These are phyloP conservation scores for Talaromyces atroroseus DNA, from an alignment of 2,329 filamentous ascomycete species.

Conservation along the genomic window DNA sequence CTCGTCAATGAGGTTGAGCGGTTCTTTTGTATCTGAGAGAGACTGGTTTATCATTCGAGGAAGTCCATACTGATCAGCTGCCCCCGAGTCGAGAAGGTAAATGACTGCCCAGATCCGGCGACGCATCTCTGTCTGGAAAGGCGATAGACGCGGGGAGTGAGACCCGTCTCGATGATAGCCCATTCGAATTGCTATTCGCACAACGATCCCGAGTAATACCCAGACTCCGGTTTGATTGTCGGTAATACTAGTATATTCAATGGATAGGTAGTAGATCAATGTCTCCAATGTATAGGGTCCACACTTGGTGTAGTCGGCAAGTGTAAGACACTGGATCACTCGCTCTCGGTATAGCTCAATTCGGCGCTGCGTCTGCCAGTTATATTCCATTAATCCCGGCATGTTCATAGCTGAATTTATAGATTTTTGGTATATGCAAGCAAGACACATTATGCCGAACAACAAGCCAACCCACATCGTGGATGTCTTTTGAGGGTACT, in stretches of 20 bases:
- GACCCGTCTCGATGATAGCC: constrained; percentile 39
- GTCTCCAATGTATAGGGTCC: constrained; percentile 10
- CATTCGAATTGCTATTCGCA: constrained; percentile 31
- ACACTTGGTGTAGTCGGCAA: constrained; percentile 13
- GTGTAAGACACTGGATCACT: constrained; percentile 10
- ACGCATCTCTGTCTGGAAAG: constrained; percentile 32
- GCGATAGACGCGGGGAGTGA: constrained; percentile 29
- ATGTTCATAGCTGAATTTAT: neutral
- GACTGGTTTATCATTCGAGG: constrained; percentile 33
- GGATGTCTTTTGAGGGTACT: constrained; percentile 2
- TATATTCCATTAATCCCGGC: neutral
- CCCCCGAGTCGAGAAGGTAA: constrained; percentile 32
- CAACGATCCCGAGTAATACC: constrained; percentile 23
- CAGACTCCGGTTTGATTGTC: constrained; percentile 17
- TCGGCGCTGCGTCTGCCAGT: neutral
- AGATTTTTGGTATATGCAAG: neutral
- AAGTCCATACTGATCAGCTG: constrained; percentile 33
- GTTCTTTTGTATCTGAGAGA: constrained; percentile 34
- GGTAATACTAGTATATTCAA: constrained; percentile 18
- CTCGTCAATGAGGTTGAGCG: constrained; percentile 35
- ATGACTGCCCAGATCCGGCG: constrained; percentile 29
- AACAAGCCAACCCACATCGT: constrained; percentile 26
- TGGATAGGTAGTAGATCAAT: constrained; percentile 3
- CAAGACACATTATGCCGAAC: constrained; percentile 25
- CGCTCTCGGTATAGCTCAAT: constrained; percentile 8